Evolutionary conservation across 257 asterid genomes (phyloP), one percentile per base, ranked within the genome.

Genomic region (Primulina huaijiensis): DNA sequence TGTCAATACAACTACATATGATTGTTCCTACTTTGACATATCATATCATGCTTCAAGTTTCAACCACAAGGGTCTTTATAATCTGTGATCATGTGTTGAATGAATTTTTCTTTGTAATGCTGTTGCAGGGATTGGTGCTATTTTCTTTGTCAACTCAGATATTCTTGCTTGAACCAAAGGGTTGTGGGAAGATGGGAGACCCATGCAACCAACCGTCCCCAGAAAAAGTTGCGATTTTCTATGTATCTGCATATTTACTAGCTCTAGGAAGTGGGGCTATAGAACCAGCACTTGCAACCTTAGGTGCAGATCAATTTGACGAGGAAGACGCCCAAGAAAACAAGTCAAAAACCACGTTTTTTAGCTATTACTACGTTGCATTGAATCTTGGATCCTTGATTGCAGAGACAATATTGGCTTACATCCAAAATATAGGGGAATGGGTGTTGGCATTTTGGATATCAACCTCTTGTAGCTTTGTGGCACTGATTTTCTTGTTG

Each of bases 261-360:
- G 95, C 97, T 58, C 83, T 90, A 7, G 97, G 97, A 55, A 90
- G 97, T 71, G 97, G 97, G 25, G 88, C 95, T 31, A 90, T 88
- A 69, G 97, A 90, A 70, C 97, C 97, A 3, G 95, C 92, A 69
- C 86, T 90, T 10, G 97, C 89, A 3, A 84, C 95, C 19, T 62
- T 90, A 52, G 95, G 97, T 17, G 97, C 97, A 12, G 95, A 90
- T 64, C 97, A 88, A 56, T 90, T 90, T 37, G 97, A 90, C 14
- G 95, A 86, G 75, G 95, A 85, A 55, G 95, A 86, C 70, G 46
- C 81, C 4, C 67, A 86, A 62, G 97, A 86, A 80, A 88, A 72
- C 7, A 80, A 81, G 31, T 85, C 97, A 9, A 88, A 88, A 78
- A 71, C 82, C 6, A 68, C 83, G 1, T 90, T 90, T 69, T 90